Percentiles rank a stretch among this genome's conserved stretches.
phyloP scores from a whole-genome alignment of 164 flowering plant species.

The Kalanchoe fedtschenkoi region DNA sequence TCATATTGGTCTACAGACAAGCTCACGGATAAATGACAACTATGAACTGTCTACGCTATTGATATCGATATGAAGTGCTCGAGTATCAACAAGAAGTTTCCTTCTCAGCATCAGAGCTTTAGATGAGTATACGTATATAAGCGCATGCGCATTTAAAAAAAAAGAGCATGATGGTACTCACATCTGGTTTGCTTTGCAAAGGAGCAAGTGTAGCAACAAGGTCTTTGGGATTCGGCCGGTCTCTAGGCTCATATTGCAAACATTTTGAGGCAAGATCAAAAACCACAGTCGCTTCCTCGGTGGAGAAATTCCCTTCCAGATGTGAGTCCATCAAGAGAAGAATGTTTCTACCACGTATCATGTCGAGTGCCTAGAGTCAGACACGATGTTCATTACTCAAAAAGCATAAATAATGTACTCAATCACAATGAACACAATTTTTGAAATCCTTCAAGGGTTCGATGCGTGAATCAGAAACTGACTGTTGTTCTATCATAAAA shows the following conservation, averaged over 20 bases:
- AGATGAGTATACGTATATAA: no score
- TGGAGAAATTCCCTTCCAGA: conserved; percentile 85
- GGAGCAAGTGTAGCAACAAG: conserved; percentile 69
- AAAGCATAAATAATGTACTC: neutral
- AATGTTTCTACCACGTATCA: conserved; percentile 85
- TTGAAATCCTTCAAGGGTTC: no score
- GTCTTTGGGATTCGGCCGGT: conserved; percentile 63
- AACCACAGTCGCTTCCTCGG: conserved; percentile 72
- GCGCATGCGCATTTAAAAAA: no score
- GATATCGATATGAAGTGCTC: no score
- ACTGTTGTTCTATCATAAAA: neutral
- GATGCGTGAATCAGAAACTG: no score
- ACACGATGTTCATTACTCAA: neutral
- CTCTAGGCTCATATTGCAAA: conserved; percentile 91
- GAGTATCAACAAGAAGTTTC: no score
- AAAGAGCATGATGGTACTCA: conserved; percentile 15
- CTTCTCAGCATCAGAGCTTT: no score
- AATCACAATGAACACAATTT: neutral
- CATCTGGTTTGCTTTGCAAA: conserved; percentile 67
- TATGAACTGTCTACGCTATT: no score
- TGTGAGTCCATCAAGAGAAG: conserved; percentile 86
- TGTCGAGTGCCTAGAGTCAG: conserved; percentile 72
- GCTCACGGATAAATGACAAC: no score
- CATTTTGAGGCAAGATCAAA: conserved; percentile 82
- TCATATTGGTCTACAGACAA: no score